Evolutionary conservation across 768 basidiomycete species (phyloP).

Genomic region (Mrakia blollopis): DNA sequence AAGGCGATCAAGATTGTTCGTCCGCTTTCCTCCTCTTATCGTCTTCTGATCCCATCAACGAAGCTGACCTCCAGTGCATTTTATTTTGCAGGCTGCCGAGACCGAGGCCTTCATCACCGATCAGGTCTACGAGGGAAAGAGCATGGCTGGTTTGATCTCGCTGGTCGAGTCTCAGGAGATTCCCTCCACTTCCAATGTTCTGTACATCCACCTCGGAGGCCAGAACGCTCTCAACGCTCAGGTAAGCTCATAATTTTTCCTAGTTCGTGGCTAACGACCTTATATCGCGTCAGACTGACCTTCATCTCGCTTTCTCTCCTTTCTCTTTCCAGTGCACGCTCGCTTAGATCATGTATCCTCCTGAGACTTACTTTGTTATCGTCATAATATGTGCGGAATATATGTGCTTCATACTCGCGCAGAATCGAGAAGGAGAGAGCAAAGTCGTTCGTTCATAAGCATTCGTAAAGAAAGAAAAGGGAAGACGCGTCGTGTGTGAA

Average conservation of each 20-base stretch:
- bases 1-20: conserved; percentile 35
- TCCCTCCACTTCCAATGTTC: conserved; percentile 34
- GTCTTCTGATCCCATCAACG: not conserved
- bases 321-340: not conserved
- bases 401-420: not conserved
- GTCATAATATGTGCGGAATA: not conserved
- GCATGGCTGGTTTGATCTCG: conserved; percentile 37
- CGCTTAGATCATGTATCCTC: not conserved
- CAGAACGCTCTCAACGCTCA: conserved; percentile 31
- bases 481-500: not conserved
- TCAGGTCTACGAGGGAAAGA: conserved; percentile 37
- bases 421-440: no score
- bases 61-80: not conserved
- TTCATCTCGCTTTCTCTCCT: not conserved
- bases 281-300: not conserved
- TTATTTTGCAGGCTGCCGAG: conserved; percentile 29
- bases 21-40: not conserved
- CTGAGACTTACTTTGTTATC: not conserved
- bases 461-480: not conserved
- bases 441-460: no score
- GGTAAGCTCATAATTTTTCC: not conserved
- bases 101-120: conserved; percentile 37
- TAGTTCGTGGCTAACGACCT: not conserved
- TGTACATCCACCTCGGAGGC: conserved; percentile 38
- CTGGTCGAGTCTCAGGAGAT: conserved; percentile 36